Evolutionary conservation across 1,284 basidiomycete genomes (phyloP).

Genomic region (Kalmanozyma brasiliensis): DNA sequence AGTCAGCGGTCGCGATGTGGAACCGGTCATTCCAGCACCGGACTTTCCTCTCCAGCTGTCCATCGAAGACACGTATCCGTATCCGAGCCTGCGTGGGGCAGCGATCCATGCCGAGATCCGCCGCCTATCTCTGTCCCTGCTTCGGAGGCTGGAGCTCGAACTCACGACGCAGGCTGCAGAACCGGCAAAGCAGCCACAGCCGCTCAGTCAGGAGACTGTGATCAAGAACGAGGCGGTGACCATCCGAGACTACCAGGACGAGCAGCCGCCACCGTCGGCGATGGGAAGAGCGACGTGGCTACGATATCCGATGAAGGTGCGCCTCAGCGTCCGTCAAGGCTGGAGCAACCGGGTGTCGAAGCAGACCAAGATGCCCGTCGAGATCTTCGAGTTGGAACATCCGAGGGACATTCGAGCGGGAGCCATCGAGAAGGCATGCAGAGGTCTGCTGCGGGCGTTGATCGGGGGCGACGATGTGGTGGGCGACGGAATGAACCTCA

Average conservation of each 20-base stretch:
- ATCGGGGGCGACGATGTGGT: constrained; percentile 47
- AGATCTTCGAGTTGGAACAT: constrained; percentile 49
- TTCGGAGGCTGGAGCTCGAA: constrained; percentile 58
- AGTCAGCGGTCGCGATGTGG: constrained; percentile 61
- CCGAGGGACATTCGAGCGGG: constrained; percentile 16
- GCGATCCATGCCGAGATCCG: constrained; percentile 41
- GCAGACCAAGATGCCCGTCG: constrained; percentile 56
- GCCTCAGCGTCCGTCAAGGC: constrained; percentile 50
- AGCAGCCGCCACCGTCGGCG: background rate
- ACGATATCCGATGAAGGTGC: constrained; percentile 54
- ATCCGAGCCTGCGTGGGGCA: constrained; percentile 35
- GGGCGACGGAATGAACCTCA: constrained; percentile 50
- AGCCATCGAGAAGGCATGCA: constrained; percentile 36
- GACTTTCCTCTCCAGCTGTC: constrained; percentile 67
- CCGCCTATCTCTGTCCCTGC: constrained; percentile 39
- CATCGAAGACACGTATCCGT: constrained; percentile 67
- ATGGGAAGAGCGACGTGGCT: constrained; percentile 28
- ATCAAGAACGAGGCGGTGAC: constrained; percentile 25
- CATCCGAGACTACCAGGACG: constrained; percentile 35
- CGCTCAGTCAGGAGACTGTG: constrained; percentile 27
- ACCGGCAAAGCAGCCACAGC: background rate
- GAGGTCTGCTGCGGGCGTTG: constrained; percentile 27
- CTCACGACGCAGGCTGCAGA: constrained; percentile 26
- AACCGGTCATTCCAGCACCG: constrained; percentile 64
- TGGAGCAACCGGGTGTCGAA: constrained; percentile 51